A percentile compares a stretch with the other conserved stretches of the same genome.
phyloP scores from a whole-genome alignment of 345 rosid species.

The Arabis hirsuta region DNA sequence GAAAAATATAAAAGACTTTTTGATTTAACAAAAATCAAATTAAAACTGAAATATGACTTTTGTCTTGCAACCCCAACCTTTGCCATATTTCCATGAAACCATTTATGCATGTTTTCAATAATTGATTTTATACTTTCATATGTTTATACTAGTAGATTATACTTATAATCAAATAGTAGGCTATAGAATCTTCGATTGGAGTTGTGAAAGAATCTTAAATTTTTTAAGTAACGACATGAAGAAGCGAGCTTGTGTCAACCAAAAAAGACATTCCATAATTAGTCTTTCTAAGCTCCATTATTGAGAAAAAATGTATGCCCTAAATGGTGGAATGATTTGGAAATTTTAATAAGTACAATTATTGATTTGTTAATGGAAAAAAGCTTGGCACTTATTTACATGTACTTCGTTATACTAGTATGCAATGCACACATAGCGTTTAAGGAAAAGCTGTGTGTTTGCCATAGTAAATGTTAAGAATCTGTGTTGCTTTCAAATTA shows the following conservation, averaged over 20 bases:
- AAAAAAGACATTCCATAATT: constrained; percentile 43
- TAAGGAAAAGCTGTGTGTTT: background rate
- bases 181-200: constrained; percentile 26
- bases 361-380: constrained; percentile 20
- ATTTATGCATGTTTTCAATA: constrained; percentile 3
- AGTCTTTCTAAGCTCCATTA: constrained; percentile 40
- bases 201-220: constrained; percentile 28
- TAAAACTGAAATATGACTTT: background rate
- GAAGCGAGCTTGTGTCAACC: constrained; percentile 43
- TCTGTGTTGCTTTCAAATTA: background rate
- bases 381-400: constrained; percentile 13
- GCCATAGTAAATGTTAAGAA: background rate
- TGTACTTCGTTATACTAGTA: background rate
- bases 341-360: constrained; percentile 24
- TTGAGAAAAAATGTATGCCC: constrained; percentile 36
- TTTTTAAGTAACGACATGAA: constrained; percentile 46
- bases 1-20: background rate
- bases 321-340: constrained; percentile 12
- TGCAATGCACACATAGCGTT: constrained; percentile 6
- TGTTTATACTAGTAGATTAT: background rate
- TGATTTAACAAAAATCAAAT: background rate
- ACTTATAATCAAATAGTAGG: constrained; percentile 12
- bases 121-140: constrained; percentile 13
- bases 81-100: constrained; percentile 13
- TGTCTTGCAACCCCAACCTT: constrained; percentile 12